Conservation (phyloP, 108 stramenopile genomes). For the Cyclotella choctawhatcheeana region DNA sequence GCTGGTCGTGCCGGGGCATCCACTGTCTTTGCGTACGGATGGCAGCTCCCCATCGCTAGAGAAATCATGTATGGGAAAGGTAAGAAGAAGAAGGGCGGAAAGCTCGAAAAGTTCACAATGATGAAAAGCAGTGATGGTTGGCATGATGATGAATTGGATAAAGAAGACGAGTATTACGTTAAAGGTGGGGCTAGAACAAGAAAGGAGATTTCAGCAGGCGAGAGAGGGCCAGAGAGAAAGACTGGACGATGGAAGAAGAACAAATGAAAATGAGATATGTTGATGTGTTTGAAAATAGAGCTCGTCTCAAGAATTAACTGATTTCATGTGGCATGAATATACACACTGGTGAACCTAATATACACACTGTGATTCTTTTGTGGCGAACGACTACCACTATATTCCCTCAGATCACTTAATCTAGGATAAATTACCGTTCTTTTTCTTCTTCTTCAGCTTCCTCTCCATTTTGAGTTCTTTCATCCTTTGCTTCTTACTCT, state of each 20-base stretch:
- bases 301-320: too few species aligned
- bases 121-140: constrained; percentile 39
- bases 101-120: constrained; percentile 42
- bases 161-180: constrained; percentile 28
- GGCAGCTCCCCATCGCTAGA: constrained; percentile 87
- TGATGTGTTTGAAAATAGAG: too few species aligned
- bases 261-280: too few species aligned
- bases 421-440: too few species aligned
- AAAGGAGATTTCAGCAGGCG: constrained; percentile 19
- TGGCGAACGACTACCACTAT: too few species aligned
- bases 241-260: neutral
- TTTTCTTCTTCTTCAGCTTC: constrained; percentile 47
- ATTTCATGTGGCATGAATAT: too few species aligned
- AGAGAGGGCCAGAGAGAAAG: neutral
- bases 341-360: too few species aligned
- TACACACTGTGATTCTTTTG: too few species aligned
- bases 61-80: constrained; percentile 54
- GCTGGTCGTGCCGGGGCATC: constrained; percentile 88
- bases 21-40: constrained; percentile 89
- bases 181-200: constrained; percentile 34
- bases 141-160: constrained; percentile 30
- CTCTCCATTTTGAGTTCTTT: constrained; percentile 49
- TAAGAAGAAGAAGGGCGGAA: constrained; percentile 27
- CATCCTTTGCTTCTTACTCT: constrained; percentile 53
- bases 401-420: too few species aligned